Evolutionary conservation across 2,329 filamentous ascomycete genomes (phyloP).

Genomic region (Phoma herbarum): DNA sequence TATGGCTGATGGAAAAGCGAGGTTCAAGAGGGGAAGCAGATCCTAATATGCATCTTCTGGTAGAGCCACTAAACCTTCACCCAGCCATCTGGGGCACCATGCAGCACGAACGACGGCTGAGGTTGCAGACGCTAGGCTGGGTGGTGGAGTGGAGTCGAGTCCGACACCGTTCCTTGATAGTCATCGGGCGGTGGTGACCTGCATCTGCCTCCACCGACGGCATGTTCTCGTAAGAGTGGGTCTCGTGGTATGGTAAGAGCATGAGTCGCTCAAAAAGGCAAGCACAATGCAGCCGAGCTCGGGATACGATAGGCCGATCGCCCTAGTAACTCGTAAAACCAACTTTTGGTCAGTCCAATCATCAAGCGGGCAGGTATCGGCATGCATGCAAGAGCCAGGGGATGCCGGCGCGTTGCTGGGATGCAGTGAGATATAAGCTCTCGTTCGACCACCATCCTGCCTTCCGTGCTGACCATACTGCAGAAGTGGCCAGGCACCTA

Average conservation of each 20-base stretch:
- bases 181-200: conserved; percentile 24
- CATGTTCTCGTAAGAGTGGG: conserved; percentile 31
- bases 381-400: conserved; percentile 24
- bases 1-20: conserved; percentile 20
- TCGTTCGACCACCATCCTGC: conserved; percentile 19
- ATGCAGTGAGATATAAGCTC: conserved; percentile 27
- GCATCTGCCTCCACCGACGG: conserved; percentile 19
- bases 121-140: conserved; percentile 47
- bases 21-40: conserved; percentile 28
- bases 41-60: conserved; percentile 37
- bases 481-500: conserved; percentile 5
- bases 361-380: conserved; percentile 12
- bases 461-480: conserved; percentile 5
- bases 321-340: conserved; percentile 28
- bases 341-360: conserved; percentile 21
- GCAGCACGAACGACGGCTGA: conserved; percentile 28
- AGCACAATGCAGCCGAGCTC: conserved; percentile 22
- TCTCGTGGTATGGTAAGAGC: conserved; percentile 26
- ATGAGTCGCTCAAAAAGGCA: conserved; percentile 22
- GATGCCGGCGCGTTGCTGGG: conserved; percentile 25
- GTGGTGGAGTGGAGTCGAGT: conserved; percentile 33
- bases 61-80: conserved; percentile 26
- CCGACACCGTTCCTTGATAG: conserved; percentile 26
- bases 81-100: conserved; percentile 36
- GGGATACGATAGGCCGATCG: conserved; percentile 24